phyloP scores from a whole-genome alignment of 345 rosid genomes.

The Salix arbutifolia region DNA sequence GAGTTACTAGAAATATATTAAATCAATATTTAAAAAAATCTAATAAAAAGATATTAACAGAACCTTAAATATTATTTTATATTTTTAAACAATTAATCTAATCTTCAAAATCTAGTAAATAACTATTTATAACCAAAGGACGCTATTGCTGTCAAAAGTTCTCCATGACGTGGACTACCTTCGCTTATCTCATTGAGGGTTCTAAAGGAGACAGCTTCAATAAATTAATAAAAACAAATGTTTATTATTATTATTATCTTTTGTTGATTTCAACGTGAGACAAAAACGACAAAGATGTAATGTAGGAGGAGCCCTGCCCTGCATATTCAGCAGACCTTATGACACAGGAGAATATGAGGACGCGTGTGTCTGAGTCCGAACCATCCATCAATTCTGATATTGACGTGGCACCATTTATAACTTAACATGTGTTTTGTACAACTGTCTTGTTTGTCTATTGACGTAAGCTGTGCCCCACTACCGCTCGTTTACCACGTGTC shows the following conservation, averaged over 20 bases:
- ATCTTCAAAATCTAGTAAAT: not conserved
- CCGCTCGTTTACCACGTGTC: slow-evolving; percentile 37
- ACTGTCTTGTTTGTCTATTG: slow-evolving; percentile 33
- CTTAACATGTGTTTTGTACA: slow-evolving; percentile 15
- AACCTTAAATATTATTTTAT: too few species aligned
- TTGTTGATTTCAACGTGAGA: not conserved
- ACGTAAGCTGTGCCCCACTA: slow-evolving; percentile 6
- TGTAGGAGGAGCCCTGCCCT: not conserved
- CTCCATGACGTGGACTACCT: slow-evolving; percentile 12
- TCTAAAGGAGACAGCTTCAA: slow-evolving; percentile 24
- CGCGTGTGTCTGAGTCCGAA: slow-evolving; percentile 25
- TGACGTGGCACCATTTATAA: slow-evolving; percentile 12
- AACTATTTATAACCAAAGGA: not conserved
- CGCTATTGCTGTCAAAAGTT: slow-evolving; percentile 36
- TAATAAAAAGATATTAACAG: too few species aligned
- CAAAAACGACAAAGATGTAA: not conserved
- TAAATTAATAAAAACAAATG: not conserved
- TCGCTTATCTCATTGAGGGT: slow-evolving; percentile 29
- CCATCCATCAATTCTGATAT: slow-evolving; percentile 15
- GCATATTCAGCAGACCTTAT: not conserved
- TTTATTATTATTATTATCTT: too few species aligned
- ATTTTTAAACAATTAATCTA: too few species aligned
- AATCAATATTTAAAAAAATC: too few species aligned
- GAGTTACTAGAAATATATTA: too few species aligned
- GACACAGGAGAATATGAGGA: slow-evolving; percentile 3